phyloP scores from a whole-genome alignment of 345 rosid genomes.

The Acer yangbiense region DNA sequence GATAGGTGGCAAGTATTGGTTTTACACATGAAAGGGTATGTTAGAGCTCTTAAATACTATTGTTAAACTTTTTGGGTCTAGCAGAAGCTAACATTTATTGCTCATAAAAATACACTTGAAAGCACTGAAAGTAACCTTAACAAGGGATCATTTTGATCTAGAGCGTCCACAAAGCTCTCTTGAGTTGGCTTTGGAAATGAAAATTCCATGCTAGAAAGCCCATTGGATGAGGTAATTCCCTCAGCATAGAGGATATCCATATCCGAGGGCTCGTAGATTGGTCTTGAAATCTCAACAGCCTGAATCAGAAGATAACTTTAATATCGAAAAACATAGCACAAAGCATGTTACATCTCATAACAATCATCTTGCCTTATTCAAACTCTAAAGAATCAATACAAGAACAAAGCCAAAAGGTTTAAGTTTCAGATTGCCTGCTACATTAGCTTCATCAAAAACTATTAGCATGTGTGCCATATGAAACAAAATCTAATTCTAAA shows the following conservation, averaged over 20 bases:
- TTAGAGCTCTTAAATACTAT: no score
- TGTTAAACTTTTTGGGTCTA: no score
- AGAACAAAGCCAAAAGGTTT: background rate
- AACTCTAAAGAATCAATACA: background rate
- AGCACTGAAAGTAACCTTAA: constrained; percentile 45
- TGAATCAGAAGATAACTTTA: constrained; percentile 30
- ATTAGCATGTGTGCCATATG: no score
- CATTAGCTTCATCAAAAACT: background rate
- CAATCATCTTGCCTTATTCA: constrained; percentile 12
- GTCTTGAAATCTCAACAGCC: constrained; percentile 78
- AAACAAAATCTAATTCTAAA: background rate
- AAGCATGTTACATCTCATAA: background rate
- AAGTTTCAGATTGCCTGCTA: constrained; percentile 6
- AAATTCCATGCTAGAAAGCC: constrained; percentile 76
- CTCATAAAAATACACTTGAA: background rate
- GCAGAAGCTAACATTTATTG: background rate
- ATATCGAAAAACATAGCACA: background rate
- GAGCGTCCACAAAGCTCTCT: constrained; percentile 31
- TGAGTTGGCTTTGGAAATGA: constrained; percentile 49
- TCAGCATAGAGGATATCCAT: constrained; percentile 84
- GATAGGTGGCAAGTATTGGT: no score
- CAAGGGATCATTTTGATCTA: constrained; percentile 47
- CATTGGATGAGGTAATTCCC: constrained; percentile 65
- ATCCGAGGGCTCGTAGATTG: constrained; percentile 75
- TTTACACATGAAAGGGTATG: no score